These are phyloP conservation scores for Aspergillus leporis DNA, from an alignment of 495 filamentous ascomycete species.

Conservation along the genomic window DNA sequence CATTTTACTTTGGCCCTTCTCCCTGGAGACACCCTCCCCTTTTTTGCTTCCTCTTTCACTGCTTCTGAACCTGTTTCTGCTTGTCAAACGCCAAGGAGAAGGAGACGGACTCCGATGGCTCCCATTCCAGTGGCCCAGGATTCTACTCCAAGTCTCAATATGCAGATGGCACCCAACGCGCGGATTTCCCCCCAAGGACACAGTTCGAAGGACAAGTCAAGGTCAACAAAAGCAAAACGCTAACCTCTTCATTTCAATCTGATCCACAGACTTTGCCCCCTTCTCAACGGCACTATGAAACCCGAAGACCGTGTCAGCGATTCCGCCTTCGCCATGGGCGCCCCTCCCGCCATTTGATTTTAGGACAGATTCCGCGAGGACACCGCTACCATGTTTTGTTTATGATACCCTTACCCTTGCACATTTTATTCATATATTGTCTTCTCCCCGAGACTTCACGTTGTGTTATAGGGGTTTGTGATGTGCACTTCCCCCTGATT, in stretches of 20 bases:
- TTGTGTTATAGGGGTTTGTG: neutral
- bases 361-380: neutral
- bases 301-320: slow-evolving; percentile 60
- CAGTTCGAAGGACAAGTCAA: neutral
- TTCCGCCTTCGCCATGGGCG: slow-evolving; percentile 55
- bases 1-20: neutral
- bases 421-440: neutral
- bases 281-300: slow-evolving; percentile 85
- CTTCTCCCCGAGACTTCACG: neutral
- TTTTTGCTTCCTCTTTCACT: slow-evolving; percentile 14
- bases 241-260: slow-evolving; percentile 20
- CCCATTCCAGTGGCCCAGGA: neutral
- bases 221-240: slow-evolving; percentile 11
- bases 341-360: slow-evolving; percentile 36
- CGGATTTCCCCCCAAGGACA: neutral
- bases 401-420: slow-evolving; percentile 1
- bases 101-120: neutral
- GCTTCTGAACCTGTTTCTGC: neutral
- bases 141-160: neutral
- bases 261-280: slow-evolving; percentile 71
- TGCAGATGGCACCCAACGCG: neutral
- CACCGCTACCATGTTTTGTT: neutral
- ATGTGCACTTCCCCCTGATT: neutral
- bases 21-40: slow-evolving; percentile 9
- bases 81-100: neutral